Evolutionary conservation across 352 stramenopile genomes (phyloP).

Genomic region (Pythium rishiriense): DNA sequence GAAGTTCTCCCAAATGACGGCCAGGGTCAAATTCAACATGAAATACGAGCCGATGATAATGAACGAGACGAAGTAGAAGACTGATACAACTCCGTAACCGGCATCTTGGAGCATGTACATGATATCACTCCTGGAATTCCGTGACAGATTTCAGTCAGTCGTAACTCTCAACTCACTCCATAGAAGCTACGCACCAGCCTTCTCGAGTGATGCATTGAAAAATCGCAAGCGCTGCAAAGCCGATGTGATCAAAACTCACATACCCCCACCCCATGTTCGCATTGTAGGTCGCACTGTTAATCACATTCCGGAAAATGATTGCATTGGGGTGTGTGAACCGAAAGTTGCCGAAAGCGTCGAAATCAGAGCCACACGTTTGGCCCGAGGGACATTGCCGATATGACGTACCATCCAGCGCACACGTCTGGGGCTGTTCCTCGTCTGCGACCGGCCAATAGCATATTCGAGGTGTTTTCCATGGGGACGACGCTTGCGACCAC

Average conservation of each 20-base stretch:
- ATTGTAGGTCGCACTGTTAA: conserved; percentile 54
- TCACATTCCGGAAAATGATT: conserved; percentile 36
- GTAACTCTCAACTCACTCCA: neutral
- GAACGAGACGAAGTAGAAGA: conserved; percentile 87
- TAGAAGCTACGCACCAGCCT: conserved; percentile 70
- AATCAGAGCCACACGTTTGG: conserved; percentile 64
- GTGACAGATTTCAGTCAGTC: neutral
- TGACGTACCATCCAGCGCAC: conserved; percentile 42
- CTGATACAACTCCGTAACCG: conserved; percentile 41
- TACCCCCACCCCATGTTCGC: conserved; percentile 85
- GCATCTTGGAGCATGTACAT: conserved; percentile 73
- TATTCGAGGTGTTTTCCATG: conserved; percentile 53
- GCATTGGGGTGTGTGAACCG: conserved; percentile 55
- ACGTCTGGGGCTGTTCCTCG: conserved; percentile 54
- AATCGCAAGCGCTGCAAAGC: conserved; percentile 74
- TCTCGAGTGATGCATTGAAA: conserved; percentile 92
- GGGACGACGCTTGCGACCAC: conserved; percentile 53
- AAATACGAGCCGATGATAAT: conserved; percentile 91
- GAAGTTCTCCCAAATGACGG: conserved; percentile 87
- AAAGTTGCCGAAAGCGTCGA: conserved; percentile 60
- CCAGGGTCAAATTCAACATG: conserved; percentile 89
- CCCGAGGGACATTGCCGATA: conserved; percentile 44
- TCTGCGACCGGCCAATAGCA: conserved; percentile 91
- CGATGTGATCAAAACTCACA: conserved; percentile 89
- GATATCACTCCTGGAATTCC: conserved; percentile 37